Evolutionary conservation across 106 monocot genomes (phyloP).

Genomic region (Apostasia shenzhenica): DNA sequence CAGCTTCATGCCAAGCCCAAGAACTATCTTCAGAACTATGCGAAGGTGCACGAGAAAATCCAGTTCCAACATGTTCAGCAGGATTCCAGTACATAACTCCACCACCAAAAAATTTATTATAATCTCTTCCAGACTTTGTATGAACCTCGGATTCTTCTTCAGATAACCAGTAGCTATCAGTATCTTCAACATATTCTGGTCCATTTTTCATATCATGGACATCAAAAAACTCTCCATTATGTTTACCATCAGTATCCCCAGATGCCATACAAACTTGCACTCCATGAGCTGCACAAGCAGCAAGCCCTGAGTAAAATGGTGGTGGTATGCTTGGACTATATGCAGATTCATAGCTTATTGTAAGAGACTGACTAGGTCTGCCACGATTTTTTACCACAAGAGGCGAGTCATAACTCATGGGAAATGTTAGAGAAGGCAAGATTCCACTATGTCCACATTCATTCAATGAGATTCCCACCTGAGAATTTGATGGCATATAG

Average conservation of each 20-base stretch:
- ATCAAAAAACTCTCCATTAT: constrained; percentile 45
- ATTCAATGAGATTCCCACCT: constrained; percentile 25
- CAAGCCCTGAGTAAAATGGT: constrained; percentile 36
- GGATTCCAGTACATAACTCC: constrained; percentile 99
- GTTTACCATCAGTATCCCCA: constrained; percentile 38
- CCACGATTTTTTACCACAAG: constrained; percentile 60
- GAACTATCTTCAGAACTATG: constrained; percentile 94
- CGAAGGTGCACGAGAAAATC: constrained; percentile 86
- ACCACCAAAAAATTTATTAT: constrained; percentile 96
- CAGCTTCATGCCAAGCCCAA: constrained; percentile 97
- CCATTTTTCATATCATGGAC: constrained; percentile 36
- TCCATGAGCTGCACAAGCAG: constrained; percentile 30
- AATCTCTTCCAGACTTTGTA: constrained; percentile 53
- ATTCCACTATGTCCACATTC: constrained; percentile 37
- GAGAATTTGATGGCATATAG: constrained; percentile 40
- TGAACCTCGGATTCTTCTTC: constrained; percentile 85
- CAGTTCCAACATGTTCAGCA: constrained; percentile 68
- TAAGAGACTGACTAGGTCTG: constrained; percentile 38
- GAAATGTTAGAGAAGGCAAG: constrained; percentile 42
- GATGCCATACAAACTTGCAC: constrained; percentile 26
- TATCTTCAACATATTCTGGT: constrained; percentile 61
- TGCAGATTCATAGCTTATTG: constrained; percentile 39
- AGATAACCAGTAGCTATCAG: constrained; percentile 78
- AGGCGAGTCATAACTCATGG: constrained; percentile 88
- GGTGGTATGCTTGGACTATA: constrained; percentile 35